Base-by-base conservation (phyloP, 441 rosid genomes). In the Pelargonium citronellum region DNA sequence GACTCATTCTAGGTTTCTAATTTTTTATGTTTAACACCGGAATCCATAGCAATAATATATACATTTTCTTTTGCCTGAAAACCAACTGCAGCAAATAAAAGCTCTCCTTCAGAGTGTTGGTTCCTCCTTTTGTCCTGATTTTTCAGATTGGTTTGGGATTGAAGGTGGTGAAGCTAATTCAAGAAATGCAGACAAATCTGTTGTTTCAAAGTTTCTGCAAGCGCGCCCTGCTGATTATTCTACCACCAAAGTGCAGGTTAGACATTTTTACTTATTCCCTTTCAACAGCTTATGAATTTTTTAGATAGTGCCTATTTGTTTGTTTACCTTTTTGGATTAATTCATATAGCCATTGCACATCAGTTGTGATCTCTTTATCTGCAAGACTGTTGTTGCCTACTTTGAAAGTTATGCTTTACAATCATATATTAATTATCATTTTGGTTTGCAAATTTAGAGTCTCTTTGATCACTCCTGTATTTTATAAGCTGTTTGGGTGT, bases 91-190 rank as follows among this genome's bases (percentile, higher is more conserved):
- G 99, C 97, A 95, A 92, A 87, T 92, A 58, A 87, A 79, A 74
- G 97, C 91, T 3, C 91, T 95, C 74, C 92, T 95, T 66, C 77
- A 75, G 81, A 83, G 79, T 73, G 87, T 88, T 77, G 99, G 95
- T 66, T 72, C 86, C 70, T 84, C 89, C 41, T 89, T 95, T 76
- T 95, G 94, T 78, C 96, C 97, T 60, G 79, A 81, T 71, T 71
- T 71, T 76, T 79, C 81, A 67, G 97, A 95, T 72, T 95, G 97
- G 99, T 82, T 81, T 83, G 94, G 91, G 67, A 72, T 76, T 61
- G 89, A 84, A 74, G 79, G 82, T 55, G 78, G 77, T 67, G 86
- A 80, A 71, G 60, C 79, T 55, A 88, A 87, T 74, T 83, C 87
- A 17, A 86, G 88, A 86, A 85, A 85, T 82, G 96, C 92, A 0